Evolutionary conservation across 805 yeast species (phyloP), one percentile per base, ranked within the genome.

Genomic region (Wickerhamiella qilinensis): DNA sequence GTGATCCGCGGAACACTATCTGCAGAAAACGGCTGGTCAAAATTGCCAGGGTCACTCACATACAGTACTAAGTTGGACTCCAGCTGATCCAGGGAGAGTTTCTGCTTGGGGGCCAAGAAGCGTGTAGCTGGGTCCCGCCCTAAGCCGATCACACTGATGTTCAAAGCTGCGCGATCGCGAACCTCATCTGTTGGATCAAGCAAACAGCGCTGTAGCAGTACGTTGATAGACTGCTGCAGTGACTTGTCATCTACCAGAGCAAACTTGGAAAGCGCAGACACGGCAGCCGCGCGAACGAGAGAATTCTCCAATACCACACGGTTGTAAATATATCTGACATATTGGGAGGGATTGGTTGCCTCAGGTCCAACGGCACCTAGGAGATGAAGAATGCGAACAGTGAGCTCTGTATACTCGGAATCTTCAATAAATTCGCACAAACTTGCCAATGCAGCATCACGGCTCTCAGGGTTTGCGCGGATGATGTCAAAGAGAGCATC

Each of bases 381-480:
- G 44, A 88, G 60, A 60, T 86, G 94, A 58, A 91, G 68, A 42
- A 91, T 77, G 55, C 97, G 74, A n/a, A 86, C 94, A 20, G 93
- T 74, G 44, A 91, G 73, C 60, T 85, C 95, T 22, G 94, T 81
- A 63, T 70, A 88, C 63, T 91, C 98, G 64, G 97, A 91, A 66
- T 91, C 98, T 62, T 91, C 98, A 52, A 91, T 91, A 55, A 85
- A 86, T 60, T 91, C 98, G 68, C 97, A 85, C 51, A 91, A 68
- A 58, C 78, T 78, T 62, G 81, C 84, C 53, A 91, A 66, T 18
- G 94, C 93, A 36, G 71, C 59, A 49, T 81, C 91, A 52, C 82
- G 73, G 12, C 93, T 83, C 46, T 68, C 75, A 17, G 94, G 94
- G 43, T 84, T 76, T 54, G 78, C 84, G 48, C 79, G 77, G 50